Conservation (phyloP, 2,329 filamentous ascomycete species). For the Lojkania enalia region DNA sequence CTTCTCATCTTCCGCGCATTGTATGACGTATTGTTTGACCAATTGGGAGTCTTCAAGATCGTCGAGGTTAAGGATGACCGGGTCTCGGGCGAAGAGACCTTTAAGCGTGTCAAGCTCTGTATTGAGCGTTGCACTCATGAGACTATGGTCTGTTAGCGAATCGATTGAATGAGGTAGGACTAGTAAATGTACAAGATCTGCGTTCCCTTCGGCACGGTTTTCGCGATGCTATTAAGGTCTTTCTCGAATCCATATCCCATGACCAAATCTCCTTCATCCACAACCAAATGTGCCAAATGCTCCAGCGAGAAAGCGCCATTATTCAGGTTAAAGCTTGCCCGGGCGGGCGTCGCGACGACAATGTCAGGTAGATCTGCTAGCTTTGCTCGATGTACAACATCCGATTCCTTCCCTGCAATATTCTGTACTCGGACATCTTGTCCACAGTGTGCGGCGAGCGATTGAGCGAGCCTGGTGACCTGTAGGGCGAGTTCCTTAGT, state of each 20-base stretch:
- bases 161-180: not conserved
- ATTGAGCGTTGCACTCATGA: constrained; percentile 92
- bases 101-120: constrained; percentile 85
- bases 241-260: constrained; percentile 93
- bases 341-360: constrained; percentile 86
- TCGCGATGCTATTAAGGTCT: constrained; percentile 78
- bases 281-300: constrained; percentile 74
- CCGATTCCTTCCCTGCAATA: constrained; percentile 85
- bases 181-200: constrained; percentile 65
- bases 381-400: constrained; percentile 83
- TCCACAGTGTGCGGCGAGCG: constrained; percentile 79
- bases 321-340: constrained; percentile 77
- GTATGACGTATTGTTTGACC: constrained; percentile 85
- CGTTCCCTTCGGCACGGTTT: constrained; percentile 77
- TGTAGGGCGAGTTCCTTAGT: constrained; percentile 94
- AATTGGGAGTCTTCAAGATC: constrained; percentile 76
- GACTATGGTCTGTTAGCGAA: constrained; percentile 25
- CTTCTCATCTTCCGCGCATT: constrained; percentile 96
- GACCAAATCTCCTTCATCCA: constrained; percentile 94
- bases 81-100: constrained; percentile 80
- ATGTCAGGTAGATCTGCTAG: constrained; percentile 86
- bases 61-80: constrained; percentile 78
- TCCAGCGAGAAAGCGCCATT: constrained; percentile 71
- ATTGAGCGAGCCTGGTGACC: constrained; percentile 76
- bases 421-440: constrained; percentile 84